phyloP scores from a whole-genome alignment of 176 grass and related monocot species.

The Avena atlantica region DNA sequence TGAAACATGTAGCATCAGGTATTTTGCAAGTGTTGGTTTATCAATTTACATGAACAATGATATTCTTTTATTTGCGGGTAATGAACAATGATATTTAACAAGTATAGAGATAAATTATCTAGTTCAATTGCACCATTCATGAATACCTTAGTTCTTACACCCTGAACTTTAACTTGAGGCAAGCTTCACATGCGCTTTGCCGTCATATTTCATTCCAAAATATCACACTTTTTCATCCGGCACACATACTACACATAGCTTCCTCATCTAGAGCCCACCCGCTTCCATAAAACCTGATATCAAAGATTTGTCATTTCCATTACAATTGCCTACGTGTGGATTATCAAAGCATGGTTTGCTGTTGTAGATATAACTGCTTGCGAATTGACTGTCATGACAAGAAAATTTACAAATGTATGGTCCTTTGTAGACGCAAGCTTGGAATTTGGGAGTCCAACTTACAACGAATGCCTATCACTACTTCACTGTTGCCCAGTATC shows the following conservation, averaged over 20 bases:
- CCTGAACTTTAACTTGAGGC: neutral
- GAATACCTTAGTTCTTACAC: neutral
- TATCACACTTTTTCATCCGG: neutral
- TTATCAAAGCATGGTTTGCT: neutral
- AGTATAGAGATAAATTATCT: neutral
- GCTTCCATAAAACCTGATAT: constrained; percentile 28
- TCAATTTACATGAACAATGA: neutral
- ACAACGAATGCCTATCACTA: neutral
- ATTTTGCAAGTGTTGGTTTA: neutral
- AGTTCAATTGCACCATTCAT: constrained; percentile 7
- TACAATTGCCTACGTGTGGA: constrained; percentile 28
- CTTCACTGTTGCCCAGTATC: neutral
- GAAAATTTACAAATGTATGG: neutral
- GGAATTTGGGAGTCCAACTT: neutral
- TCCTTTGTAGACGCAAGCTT: neutral
- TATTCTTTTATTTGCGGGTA: too few species aligned
- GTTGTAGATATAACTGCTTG: neutral
- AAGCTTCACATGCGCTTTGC: neutral
- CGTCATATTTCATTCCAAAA: neutral
- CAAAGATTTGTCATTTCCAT: neutral
- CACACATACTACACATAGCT: neutral
- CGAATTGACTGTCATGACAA: neutral
- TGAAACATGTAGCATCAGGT: neutral
- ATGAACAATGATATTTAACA: neutral
- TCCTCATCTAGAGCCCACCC: neutral